These are phyloP conservation scores for Alternaria incomplexa DNA, from an alignment of 2,329 filamentous ascomycete species.

Conservation along the genomic window DNA sequence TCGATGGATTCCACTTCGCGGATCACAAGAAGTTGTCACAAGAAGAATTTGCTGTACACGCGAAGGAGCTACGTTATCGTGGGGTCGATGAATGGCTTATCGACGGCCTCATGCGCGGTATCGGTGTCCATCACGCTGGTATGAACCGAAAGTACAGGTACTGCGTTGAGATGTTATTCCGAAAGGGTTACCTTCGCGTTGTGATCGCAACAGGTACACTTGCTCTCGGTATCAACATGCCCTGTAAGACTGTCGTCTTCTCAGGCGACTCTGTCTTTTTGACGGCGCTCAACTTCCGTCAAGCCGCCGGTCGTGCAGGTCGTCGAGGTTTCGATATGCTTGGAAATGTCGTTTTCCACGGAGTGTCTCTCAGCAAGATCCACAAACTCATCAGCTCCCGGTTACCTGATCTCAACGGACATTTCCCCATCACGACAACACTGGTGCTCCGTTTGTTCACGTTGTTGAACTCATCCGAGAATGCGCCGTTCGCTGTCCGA, in stretches of 20 bases:
- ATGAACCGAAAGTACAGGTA: conserved; percentile 81
- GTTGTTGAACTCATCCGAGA: conserved; percentile 69
- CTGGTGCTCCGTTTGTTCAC: conserved; percentile 72
- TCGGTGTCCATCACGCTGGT: conserved; percentile 80
- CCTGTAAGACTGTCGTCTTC: conserved; percentile 82
- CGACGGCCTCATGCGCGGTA: conserved; percentile 67
- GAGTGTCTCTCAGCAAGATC: conserved; percentile 65
- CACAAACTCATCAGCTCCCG: conserved; percentile 74
- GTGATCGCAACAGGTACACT: conserved; percentile 79
- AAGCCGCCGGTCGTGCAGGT: conserved; percentile 78
- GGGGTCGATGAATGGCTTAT: conserved; percentile 62
- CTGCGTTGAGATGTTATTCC: conserved; percentile 74
- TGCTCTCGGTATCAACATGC: conserved; percentile 73
- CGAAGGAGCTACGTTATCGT: conserved; percentile 59
- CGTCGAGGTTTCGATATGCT: conserved; percentile 81
- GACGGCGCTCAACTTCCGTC: conserved; percentile 77
- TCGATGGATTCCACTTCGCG: conserved; percentile 70
- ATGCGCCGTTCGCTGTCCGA: conserved; percentile 66
- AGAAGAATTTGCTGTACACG: conserved; percentile 64
- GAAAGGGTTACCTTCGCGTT: conserved; percentile 72
- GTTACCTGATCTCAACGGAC: conserved; percentile 75
- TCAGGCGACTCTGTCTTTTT: conserved; percentile 74
- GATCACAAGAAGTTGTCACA: conserved; percentile 64
- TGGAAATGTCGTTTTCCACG: conserved; percentile 81
- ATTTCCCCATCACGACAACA: conserved; percentile 79